Base-by-base conservation (phyloP, 108 stramenopile species). In the Nitzschia sp. region DNA sequence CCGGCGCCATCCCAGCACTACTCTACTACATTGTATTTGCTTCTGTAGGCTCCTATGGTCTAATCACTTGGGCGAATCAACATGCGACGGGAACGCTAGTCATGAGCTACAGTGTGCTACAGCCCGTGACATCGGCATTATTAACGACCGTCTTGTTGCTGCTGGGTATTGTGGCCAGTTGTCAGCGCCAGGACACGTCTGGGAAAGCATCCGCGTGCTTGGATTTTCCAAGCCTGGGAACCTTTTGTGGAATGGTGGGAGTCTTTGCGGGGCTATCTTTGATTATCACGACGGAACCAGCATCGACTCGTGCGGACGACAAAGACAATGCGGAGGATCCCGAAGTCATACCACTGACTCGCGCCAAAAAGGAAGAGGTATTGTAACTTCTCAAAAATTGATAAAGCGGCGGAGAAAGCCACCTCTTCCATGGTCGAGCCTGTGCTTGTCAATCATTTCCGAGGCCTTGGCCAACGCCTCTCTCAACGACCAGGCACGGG, bases 1-100 rank as follows among this genome's bases (percentile, higher is more conserved):
- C 35, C 11, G 62, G 55, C 1, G 70, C 70, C 1, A 30, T 46
- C 21, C 63, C 42, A 3, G 64, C 70, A 0, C 19, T 77, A 1
- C 32, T 58, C 18, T 77, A 77, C 30, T 68, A 49, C 23, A 51
- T 77, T 48, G 1, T 77, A 28, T 70, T 63, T 36, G 54, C 51
- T 33, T 69, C 67, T 8, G 64, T 71, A 1, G 28, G 27, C 4
- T 62, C 76, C 1, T 77, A 70, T 54, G 70, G 38, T 18, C 21
- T 71, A 6, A 25, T 77, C 3, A 66, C 68, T 13, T 77, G 76
- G 76, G 70, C 70, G 34, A 77, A 71, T 48, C 59, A 65, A 66
- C 35, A 45, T 51, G 76, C 64, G 24, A 66, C 70, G 0, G 76
- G 68, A 1, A 71, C 76, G 1, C 21, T 77, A 18, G 70, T 71